Base-by-base conservation (phyloP, 2,329 filamentous ascomycete genomes). In the Aureobasidium sp. region DNA sequence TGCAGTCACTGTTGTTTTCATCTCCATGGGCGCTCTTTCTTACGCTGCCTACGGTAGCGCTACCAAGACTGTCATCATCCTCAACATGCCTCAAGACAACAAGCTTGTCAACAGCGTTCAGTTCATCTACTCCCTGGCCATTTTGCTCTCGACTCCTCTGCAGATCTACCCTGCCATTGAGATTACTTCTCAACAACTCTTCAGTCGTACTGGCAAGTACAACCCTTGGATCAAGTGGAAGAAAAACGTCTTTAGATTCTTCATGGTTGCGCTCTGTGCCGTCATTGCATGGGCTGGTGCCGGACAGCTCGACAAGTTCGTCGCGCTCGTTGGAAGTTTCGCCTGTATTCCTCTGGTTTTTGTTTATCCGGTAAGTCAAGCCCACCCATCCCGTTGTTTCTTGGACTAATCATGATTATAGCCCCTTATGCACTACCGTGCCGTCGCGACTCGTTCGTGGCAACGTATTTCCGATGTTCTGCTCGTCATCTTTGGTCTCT, bases 171-270 rank as follows among this genome's bases (percentile, higher is more conserved):
- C 94, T 0, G 94, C 94, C 45, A 97, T 99, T 69, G 88, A 93
- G 70, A 99, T 99, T 69, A 90, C 90, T 35, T 92, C 95, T 75
- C 96, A 95, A 67, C 90, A 91, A 66, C 80, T 97, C 7, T 99
- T 97, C 74, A 95, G 89, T 25, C 83, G 88, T 70, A 96, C 91
- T 64, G 92, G 94, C 67, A 99, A 99, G 75, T 96, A 96, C 77
- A 96, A 97, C 71, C 92, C 91, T 0, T 94, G 90, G 71, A 95
- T 99, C 79, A 99, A 99, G 78, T 99, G 94, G 94, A 89, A 97
- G 81, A 99, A 99, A 84, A 99, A 99, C 68, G 78, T 88, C 35
- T 99, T 96, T 79, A 87, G 94, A 59, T 99, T 97, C 79, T 86
- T 93, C 70, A 84, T 96, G 64, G 94, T 97, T 54, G 83, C 89